Evolutionary conservation across 129 eudicot species (phyloP), one percentile per base, ranked within the genome.

Genomic region (Centrapalus pauciflorus): DNA sequence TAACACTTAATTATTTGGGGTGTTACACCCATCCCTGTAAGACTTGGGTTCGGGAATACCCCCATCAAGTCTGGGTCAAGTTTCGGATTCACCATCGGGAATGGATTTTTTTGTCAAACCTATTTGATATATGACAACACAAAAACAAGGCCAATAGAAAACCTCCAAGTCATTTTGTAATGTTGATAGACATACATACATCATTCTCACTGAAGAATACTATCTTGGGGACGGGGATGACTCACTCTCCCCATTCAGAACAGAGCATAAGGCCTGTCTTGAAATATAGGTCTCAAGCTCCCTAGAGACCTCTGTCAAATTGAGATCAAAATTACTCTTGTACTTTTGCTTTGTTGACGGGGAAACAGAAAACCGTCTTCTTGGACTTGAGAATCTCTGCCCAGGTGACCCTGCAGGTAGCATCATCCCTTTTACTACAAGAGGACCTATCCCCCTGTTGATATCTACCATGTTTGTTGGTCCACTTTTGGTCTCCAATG

Each of bases 271-370:
- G 7, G 85, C 96, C 76, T 92, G 98, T 69, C 86, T 92, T 0
- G 96, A 92, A 10, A 92, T 85, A 52, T 88, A 84, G 7, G 87
- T n/a, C 71, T 92, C 98, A 54, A 92, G 90, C 71, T 92, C 98
- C 79, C 59, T 82, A 51, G 98, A 92, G 25, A 91, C 95, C 56
- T 77, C 87, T 0, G 90, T 87, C 61, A 91, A 75, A 77, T 87
- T 88, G 26, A 87, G 83, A 76, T 91, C 97, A 29, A 92, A 92
- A 20, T 76, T 84, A 72, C 85, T 85, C 71, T 66, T 88, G 7
- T 91, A 83, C 72, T 43, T 81, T 9, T 79, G 88, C 67, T 87
- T 82, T 45, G 81, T 79, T 75, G 88, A 78, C 40, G 96, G 90
- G 23, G 96, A 91, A 40, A 72, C 72, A 14, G 98, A 87, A 73